A percentile compares a stretch with the other conserved stretches of the same genome.
Evolutionary conservation across 202 grass and related monocot genomes (phyloP).

Genomic region (Brachypodium distachyon): DNA sequence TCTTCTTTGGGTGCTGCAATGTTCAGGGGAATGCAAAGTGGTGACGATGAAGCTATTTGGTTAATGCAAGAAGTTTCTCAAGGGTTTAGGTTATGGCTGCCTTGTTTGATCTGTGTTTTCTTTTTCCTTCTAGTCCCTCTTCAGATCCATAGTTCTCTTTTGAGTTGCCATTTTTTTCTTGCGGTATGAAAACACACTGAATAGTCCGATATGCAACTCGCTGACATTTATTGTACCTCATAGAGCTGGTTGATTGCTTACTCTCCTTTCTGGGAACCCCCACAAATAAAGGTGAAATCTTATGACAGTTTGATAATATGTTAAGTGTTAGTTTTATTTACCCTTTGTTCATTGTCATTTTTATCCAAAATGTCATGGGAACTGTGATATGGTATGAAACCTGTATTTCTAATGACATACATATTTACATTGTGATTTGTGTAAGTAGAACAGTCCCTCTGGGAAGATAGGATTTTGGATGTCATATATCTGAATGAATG

Average conservation of each 20-base stretch:
- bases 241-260: slow-evolving; percentile 83
- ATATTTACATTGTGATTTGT: background rate
- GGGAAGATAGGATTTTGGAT: background rate
- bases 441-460: background rate
- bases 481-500: background rate
- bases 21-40: slow-evolving; percentile 68
- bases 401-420: background rate
- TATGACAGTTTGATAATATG: slow-evolving; percentile 11
- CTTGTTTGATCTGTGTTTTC: background rate
- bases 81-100: background rate
- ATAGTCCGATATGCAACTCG: background rate
- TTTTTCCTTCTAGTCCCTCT: background rate
- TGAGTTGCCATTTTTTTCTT: background rate
- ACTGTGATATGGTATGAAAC: background rate
- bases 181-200: background rate
- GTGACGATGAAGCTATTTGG: slow-evolving; percentile 58
- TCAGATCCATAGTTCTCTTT: background rate
- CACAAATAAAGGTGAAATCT: slow-evolving; percentile 68
- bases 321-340: background rate
- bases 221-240: slow-evolving; percentile 11
- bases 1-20: slow-evolving; percentile 73
- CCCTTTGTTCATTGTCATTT: background rate
- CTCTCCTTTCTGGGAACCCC: slow-evolving; percentile 81
- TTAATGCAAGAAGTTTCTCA: slow-evolving; percentile 74
- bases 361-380: slow-evolving; percentile 6